A percentile compares a stretch with the other conserved stretches of the same genome.
Evolutionary conservation across 805 yeast species (phyloP).

Genomic region (Wickerhamiella siamensis): DNA sequence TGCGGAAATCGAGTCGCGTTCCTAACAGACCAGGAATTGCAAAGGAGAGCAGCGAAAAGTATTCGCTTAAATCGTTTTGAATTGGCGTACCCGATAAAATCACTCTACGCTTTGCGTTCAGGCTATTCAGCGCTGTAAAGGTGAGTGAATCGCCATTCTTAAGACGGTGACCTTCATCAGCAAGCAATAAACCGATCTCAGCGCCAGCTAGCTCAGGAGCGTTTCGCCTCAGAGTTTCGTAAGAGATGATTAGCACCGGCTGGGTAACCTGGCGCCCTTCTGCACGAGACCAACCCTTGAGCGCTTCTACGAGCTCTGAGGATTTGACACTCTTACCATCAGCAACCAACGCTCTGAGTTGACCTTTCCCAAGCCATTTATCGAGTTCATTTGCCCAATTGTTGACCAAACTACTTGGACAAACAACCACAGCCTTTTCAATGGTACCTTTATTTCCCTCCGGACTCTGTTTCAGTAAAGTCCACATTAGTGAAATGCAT

Average conservation of each 20-base stretch:
- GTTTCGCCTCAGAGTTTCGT: slow-evolving; percentile 82
- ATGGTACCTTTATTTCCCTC: slow-evolving; percentile 66
- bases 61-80: slow-evolving; percentile 88
- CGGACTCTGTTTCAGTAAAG: slow-evolving; percentile 76
- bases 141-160: slow-evolving; percentile 87
- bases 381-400: slow-evolving; percentile 96
- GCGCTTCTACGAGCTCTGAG: slow-evolving; percentile 49
- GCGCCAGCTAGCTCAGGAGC: slow-evolving; percentile 59
- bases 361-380: slow-evolving; percentile 93
- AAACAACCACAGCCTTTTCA: slow-evolving; percentile 79
- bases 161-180: slow-evolving; percentile 74
- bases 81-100: slow-evolving; percentile 94
- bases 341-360: slow-evolving; percentile 71
- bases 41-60: slow-evolving; percentile 76
- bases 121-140: slow-evolving; percentile 69
- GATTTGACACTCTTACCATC: slow-evolving; percentile 74
- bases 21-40: slow-evolving; percentile 93
- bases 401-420: slow-evolving; percentile 85
- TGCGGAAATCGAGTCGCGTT: slow-evolving; percentile 66
- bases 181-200: slow-evolving; percentile 73
- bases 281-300: slow-evolving; percentile 77
- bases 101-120: slow-evolving; percentile 76
- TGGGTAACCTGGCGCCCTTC: slow-evolving; percentile 77
- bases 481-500: slow-evolving; percentile 87
- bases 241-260: slow-evolving; percentile 86